Conservation (phyloP, 768 basidiomycete genomes). For the Pleurotus cornucopiae region DNA sequence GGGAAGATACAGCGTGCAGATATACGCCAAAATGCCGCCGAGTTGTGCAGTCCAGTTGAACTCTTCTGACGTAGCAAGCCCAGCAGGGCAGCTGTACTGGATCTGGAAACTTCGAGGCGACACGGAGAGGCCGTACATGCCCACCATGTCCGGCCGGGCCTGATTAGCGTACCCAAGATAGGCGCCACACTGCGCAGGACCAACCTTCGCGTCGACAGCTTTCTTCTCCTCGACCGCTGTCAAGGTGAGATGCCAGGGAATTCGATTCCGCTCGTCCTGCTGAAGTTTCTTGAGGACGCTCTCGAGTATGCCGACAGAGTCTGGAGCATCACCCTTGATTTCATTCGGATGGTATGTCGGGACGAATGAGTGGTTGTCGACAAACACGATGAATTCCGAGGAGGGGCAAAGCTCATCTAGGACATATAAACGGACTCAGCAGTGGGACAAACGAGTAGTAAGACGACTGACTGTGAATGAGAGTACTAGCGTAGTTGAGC, state of each 20-base stretch:
- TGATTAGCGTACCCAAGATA: constrained; percentile 9
- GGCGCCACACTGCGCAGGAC: constrained; percentile 4
- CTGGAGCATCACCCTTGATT: neutral
- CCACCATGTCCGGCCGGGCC: constrained; percentile 9
- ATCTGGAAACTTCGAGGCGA: constrained; percentile 1
- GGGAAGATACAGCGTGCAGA: constrained; percentile 2
- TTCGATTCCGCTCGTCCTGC: neutral
- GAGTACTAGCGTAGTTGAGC: too few species aligned
- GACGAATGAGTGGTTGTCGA: too few species aligned
- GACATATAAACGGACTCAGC: too few species aligned
- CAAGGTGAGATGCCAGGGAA: constrained; percentile 2
- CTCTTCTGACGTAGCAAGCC: constrained; percentile 18
- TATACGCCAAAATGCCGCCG: neutral
- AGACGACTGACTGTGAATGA: too few species aligned
- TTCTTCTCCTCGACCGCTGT: constrained; percentile 5
- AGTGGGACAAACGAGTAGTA: too few species aligned
- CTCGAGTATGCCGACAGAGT: neutral
- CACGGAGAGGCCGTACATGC: constrained; percentile 4
- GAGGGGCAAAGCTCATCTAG: too few species aligned
- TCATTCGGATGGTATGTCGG: neutral
- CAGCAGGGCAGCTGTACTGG: constrained; percentile 6
- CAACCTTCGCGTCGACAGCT: neutral
- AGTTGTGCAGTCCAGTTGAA: neutral
- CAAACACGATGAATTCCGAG: too few species aligned
- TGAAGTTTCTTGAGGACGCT: neutral